A percentile compares a stretch with the other conserved stretches of the same genome.
These are phyloP conservation scores for Pestalotiopsis fici DNA, from an alignment of 2,329 filamentous ascomycete genomes.

Conservation along the genomic window DNA sequence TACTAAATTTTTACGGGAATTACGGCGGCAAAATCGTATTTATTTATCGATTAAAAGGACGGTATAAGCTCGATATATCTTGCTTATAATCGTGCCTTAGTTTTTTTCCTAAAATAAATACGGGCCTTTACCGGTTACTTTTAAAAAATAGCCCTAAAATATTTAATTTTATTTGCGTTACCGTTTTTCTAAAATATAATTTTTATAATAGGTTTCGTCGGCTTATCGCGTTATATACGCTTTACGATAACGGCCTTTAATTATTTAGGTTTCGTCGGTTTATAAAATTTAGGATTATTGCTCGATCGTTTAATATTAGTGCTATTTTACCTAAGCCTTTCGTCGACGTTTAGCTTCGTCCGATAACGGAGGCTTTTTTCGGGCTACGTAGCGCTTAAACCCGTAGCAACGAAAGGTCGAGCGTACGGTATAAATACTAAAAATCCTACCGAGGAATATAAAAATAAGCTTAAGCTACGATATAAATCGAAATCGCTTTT, in stretches of 20 bases:
- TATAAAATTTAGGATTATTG: neutral
- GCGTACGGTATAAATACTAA: too few relatives aligned
- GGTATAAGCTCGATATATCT: neutral
- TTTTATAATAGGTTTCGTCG: neutral
- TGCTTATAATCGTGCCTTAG: neutral
- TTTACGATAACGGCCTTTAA: neutral
- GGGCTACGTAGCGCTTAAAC: neutral
- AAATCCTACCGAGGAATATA: too few relatives aligned
- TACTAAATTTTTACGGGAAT: neutral
- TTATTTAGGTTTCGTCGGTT: conserved; percentile 2
- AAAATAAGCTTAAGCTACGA: too few relatives aligned
- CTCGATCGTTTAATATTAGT: neutral
- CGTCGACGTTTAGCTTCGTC: neutral
- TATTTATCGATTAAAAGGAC: neutral
- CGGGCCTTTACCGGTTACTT: neutral
- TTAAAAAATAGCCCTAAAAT: conserved; percentile 1
- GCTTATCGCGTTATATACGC: neutral
- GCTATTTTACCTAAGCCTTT: neutral
- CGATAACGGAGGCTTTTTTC: neutral
- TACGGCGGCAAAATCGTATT: neutral
- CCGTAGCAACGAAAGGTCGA: neutral
- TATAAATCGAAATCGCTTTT: too few relatives aligned
- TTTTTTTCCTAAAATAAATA: conserved; percentile 2
- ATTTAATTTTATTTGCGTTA: conserved; percentile 1
- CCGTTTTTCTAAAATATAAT: neutral